Base-by-base conservation (phyloP, 176 grass and related monocot genomes). In the Microstegium vimineum region DNA sequence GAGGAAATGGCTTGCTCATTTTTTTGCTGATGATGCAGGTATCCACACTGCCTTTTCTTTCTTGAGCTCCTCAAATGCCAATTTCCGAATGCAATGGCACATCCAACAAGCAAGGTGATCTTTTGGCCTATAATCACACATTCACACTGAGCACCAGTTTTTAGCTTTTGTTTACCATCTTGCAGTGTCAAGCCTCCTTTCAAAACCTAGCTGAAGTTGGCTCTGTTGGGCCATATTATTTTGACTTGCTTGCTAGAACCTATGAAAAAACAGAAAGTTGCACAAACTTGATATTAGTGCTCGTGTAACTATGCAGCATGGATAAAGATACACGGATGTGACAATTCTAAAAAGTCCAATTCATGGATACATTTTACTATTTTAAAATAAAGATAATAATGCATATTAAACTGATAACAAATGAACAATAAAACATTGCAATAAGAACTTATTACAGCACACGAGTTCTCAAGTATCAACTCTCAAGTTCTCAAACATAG, bases 1-100 rank as follows among this genome's bases (percentile, higher is more conserved):
- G 20, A 73, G 8, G 42, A 74, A 59, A 45, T 56, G 28, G 12
- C 57, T 20, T 77, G 46, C 45, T 84, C 37, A 71, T 85, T 35
- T 72, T 52, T 16, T 54, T 26, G 22, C 34, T 86, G 45, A 61
- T 67, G 27, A 46, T 73, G 10, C 70, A 95, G 96, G 91, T 99
- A 99, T 86, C 96, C 96, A 0, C 96, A 99, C 83, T 99, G 96
- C 69, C 96, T 99, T 88, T 95, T 88, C 85, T 99, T 99, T 91
- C 96, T 99, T 74, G 91, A 99, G 69, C 96, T 99, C 81, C 96
- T 99, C 8, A 90, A 99, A 95, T 80, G 87, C 85, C 46, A 99
- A 95, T 80, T 99, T 99, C 67, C 91, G 91, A 17, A 89, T 84
- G 93, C 91, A 65, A 95, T 95, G 96, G 96, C 96, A 75, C 96